Evolutionary conservation across 2,329 filamentous ascomycete species (phyloP), one percentile per base, ranked within the genome.

Genomic region (Aaosphaeria pasadenensis): DNA sequence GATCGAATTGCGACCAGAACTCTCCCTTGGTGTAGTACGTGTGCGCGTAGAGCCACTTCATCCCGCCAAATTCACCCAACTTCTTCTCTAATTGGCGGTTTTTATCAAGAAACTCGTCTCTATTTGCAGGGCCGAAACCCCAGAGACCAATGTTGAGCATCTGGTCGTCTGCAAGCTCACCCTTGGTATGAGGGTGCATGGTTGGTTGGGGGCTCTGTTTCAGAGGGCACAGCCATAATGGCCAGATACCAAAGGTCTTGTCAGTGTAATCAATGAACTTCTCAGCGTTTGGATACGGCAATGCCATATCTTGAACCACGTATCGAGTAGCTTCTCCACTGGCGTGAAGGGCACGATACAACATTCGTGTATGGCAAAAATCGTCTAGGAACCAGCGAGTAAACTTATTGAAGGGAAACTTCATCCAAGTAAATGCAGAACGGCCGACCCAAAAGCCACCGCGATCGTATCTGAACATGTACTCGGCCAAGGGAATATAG

Each of bases 41-140:
- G 48, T 88, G 84, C 1, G 84, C 84, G 53, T 89, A 89, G 1
- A 89, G 69, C 74, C 83, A 87, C 67, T 88, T 88, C 73, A 82
- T 84, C 5, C 86, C 86, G 2, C 79, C 75, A 5, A 85, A 73
- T 29, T 80, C 77, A 6, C 76, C 74, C 0, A 87, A 74, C 46
- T 79, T 81, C 6, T 73, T 69, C 67, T 88, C 86, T 1, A 89
- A 71, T 0, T 74, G 74, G 1, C 82, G 77, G 63, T 88, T 88
- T 43, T 75, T 71, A 1, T 60, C 56, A 6, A 86, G 71, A 44
- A 80, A 81, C 7, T 58, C 54, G 5, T 58, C 50, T 5, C 57
- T 56, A 11, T 69, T 57, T 73, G 6, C 73, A 53, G 35, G 85
- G 78, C 28, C 86, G 83, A 71, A 84, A 83, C 89, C 89, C 89